Conservation (phyloP, 306 rosid genomes). For the Cicer yamashitae region DNA sequence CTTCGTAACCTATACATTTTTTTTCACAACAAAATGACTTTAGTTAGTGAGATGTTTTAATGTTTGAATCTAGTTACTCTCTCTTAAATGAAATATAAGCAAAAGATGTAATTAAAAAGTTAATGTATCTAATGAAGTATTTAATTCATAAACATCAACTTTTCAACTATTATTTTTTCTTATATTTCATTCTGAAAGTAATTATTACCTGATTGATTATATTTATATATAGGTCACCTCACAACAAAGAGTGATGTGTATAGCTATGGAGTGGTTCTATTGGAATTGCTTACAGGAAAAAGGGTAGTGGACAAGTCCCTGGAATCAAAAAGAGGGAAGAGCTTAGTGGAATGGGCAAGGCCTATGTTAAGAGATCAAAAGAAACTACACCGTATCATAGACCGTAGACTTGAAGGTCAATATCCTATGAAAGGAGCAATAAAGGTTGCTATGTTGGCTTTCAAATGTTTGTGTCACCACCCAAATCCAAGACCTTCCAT, state of each 20-base stretch:
- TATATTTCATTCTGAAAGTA: too few relatives aligned
- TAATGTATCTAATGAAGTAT: too few relatives aligned
- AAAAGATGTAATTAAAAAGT: too few relatives aligned
- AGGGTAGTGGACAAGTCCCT: conserved; percentile 60
- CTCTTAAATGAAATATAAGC: background rate
- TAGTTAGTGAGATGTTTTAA: background rate
- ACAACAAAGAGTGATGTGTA: conserved; percentile 87
- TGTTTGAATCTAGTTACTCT: background rate
- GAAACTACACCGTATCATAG: conserved; percentile 56
- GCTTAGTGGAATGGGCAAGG: conserved; percentile 85
- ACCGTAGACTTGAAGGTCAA: conserved; percentile 68
- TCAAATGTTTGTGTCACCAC: conserved; percentile 66
- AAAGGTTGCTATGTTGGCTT: conserved; percentile 65
- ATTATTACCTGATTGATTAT: background rate
- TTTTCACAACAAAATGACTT: background rate
- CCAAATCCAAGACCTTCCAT: conserved; percentile 72
- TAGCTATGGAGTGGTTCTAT: conserved; percentile 80
- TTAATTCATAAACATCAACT: too few relatives aligned
- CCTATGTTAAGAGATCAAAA: conserved; percentile 66
- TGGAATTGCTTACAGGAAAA: conserved; percentile 82
- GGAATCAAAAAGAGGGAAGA: conserved; percentile 50
- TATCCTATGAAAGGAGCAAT: conserved; percentile 66
- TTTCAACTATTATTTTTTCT: too few relatives aligned
- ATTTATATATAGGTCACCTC: conserved; percentile 65
- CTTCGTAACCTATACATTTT: too few relatives aligned